Evolutionary conservation across 2,329 filamentous ascomycete genomes (phyloP), one percentile per base, ranked within the genome.

Genomic region (Teratosphaeria destructans): DNA sequence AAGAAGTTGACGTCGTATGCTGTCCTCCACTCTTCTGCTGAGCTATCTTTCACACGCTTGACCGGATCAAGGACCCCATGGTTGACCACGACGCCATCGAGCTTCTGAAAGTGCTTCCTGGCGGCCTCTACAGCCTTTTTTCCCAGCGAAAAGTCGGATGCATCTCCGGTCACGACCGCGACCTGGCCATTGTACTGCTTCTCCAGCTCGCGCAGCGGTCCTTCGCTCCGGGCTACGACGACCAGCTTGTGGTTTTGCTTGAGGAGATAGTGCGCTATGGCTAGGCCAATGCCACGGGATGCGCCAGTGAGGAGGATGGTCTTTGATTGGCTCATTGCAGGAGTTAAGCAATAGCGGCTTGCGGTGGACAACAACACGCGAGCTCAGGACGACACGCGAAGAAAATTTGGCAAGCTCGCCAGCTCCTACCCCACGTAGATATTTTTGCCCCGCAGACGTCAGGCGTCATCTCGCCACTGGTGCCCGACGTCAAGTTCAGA

Each of bases 1-100:
- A 96, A 91, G 66, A 97, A 85, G 72, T 97, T 97, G 62, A 90
- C 79, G 66, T 95, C 86, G 73, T 90, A 96, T 8, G 82, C 78
- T 1, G 77, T 74, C 68, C 85, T 86, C 89, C 92, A 96, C 62
- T 88, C 86, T 43, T 88, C 84, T 0, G 85, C 70, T n/a, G 83
- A 82, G 16, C 81, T 80, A 59, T 93, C 82, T 3, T 77, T 84
- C 53, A 97, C 77, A 60, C 82, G 84, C 56, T 83, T 84, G 52
- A 95, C 85, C 1, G 90, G 88, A n/a, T 85, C 82, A 53, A 99
- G 76, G 0, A 85, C 79, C 23, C 91, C 92, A 71, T 99, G 94
- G 73, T 97, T 97, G 62, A 97, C 77, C 12, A 99, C 84, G 53
- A 99, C 72, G 1, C 86, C 88, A 70, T 99, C 91, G 4, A 99